Evolutionary conservation across 306 rosid genomes (phyloP).

Genomic region (Ormosia emarginata): DNA sequence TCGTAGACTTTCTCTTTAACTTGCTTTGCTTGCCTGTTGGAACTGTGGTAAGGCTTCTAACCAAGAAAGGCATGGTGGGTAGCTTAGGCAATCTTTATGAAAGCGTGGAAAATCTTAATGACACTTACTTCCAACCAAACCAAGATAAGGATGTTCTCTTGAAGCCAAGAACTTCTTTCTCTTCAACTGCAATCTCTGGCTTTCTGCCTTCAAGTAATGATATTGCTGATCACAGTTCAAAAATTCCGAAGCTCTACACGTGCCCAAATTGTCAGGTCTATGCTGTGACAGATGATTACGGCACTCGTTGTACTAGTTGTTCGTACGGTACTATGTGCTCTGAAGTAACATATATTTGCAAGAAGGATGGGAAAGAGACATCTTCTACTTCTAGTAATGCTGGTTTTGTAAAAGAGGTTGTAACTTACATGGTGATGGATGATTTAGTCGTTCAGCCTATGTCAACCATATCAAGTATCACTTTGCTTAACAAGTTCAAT

Average conservation of each 20-base stretch:
- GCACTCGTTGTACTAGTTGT: background rate
- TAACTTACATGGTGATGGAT: no score
- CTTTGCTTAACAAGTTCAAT: no score
- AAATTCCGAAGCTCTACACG: background rate
- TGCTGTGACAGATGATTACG: background rate
- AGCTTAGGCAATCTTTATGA: slow-evolving; percentile 37
- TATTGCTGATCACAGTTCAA: background rate
- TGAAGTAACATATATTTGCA: no score
- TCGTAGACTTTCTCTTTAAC: slow-evolving; percentile 41
- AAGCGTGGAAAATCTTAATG: slow-evolving; percentile 34
- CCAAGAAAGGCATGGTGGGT: slow-evolving; percentile 35
- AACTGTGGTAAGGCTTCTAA: slow-evolving; percentile 18
- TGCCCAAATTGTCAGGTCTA: no score
- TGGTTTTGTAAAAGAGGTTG: slow-evolving; percentile 25
- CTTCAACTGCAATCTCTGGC: background rate
- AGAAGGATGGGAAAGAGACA: no score
- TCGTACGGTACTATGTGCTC: background rate
- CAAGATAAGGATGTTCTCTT: slow-evolving; percentile 20
- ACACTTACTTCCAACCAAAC: slow-evolving; percentile 34
- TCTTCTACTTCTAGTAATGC: no score
- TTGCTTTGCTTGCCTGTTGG: slow-evolving; percentile 37
- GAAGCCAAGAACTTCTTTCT: background rate
- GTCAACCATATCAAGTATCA: no score
- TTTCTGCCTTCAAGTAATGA: background rate
- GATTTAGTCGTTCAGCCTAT: no score